Conservation (phyloP, 345 rosid genomes). For the Ricinus communis region DNA sequence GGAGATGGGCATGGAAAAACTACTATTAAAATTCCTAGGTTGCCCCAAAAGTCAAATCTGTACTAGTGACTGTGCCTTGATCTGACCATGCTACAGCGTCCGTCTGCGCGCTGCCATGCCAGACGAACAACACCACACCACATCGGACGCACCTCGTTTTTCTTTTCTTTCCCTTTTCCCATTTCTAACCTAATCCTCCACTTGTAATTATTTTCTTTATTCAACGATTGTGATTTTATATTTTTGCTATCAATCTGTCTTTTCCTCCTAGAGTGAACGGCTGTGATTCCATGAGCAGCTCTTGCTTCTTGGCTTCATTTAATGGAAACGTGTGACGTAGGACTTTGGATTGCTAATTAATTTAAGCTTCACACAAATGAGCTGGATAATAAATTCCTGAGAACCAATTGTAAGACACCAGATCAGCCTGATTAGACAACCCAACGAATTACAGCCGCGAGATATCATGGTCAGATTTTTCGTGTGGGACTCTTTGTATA, state of each 20-base stretch:
- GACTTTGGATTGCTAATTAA: background rate
- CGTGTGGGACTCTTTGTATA: background rate
- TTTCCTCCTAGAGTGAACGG: background rate
- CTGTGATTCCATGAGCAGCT: background rate
- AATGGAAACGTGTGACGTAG: slow-evolving; percentile 11
- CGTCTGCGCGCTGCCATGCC: background rate
- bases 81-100: slow-evolving; percentile 21
- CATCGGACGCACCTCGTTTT: too few species aligned
- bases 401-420: slow-evolving; percentile 9
- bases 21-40: slow-evolving; percentile 18
- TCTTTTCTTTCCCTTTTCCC: slow-evolving; percentile 11
- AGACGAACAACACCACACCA: slow-evolving; percentile 9
- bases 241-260: background rate
- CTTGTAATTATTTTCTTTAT: background rate
- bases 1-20: background rate
- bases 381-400: background rate
- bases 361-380: background rate
- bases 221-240: slow-evolving; percentile 18
- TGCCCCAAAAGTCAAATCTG: slow-evolving; percentile 14
- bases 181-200: background rate
- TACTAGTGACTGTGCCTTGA: slow-evolving; percentile 1
- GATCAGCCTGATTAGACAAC: background rate
- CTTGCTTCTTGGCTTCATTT: slow-evolving; percentile 4
- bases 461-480: background rate
- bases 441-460: background rate